Evolutionary conservation across 108 stramenopile genomes (phyloP).

Genomic region (Skeletonema costatum): DNA sequence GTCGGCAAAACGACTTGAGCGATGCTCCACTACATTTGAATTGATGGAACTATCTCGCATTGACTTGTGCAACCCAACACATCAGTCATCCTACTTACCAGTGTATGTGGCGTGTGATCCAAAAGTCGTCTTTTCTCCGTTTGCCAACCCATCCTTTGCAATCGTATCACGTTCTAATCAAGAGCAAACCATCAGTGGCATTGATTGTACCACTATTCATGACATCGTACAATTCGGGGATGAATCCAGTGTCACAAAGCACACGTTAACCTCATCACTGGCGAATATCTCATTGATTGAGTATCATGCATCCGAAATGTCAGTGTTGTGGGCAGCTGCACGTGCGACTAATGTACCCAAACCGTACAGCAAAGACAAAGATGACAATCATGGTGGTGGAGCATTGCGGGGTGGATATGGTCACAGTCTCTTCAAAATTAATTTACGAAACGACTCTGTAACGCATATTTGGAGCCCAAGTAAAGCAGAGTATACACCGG

Average conservation of each 20-base stretch:
- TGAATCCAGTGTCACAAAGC: slow-evolving; percentile 14
- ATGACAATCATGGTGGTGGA: background rate
- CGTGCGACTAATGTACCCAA: slow-evolving; percentile 14
- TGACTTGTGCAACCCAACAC: slow-evolving; percentile 50
- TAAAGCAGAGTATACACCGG: slow-evolving; percentile 62
- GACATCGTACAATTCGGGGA: slow-evolving; percentile 9
- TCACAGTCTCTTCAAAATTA: slow-evolving; percentile 64
- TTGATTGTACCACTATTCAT: slow-evolving; percentile 17
- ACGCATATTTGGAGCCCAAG: slow-evolving; percentile 81
- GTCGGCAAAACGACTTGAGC: background rate
- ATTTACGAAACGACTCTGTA: slow-evolving; percentile 65
- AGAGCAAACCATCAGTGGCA: background rate
- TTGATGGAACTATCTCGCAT: slow-evolving; percentile 54
- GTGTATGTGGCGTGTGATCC: slow-evolving; percentile 56
- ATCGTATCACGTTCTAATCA: slow-evolving; percentile 30
- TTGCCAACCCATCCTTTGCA: slow-evolving; percentile 54
- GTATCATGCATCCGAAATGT: slow-evolving; percentile 19
- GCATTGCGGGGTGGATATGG: slow-evolving; percentile 40
- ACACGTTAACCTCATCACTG: slow-evolving; percentile 15
- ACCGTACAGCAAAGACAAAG: background rate
- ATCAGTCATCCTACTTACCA: slow-evolving; percentile 55
- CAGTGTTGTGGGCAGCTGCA: slow-evolving; percentile 40
- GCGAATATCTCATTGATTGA: slow-evolving; percentile 43
- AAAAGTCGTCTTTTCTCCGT: slow-evolving; percentile 28
- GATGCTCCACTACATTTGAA: slow-evolving; percentile 43